A percentile compares a stretch with the other conserved stretches of the same genome.
Conservation (phyloP, 768 basidiomycete genomes). For the Coprinopsis strossmayeri region DNA sequence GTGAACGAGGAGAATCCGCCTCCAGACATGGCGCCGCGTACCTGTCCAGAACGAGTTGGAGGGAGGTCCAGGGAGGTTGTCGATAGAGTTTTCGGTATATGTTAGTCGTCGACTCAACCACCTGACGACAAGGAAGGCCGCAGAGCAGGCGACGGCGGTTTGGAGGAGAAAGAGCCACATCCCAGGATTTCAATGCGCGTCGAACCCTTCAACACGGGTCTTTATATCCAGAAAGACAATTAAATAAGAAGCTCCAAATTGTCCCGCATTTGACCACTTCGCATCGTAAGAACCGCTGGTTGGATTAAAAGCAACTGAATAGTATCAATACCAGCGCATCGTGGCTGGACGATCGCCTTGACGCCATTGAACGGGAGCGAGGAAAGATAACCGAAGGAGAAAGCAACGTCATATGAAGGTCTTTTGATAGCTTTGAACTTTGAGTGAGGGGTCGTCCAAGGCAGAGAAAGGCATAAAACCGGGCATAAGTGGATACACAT, state of each 20-base stretch:
- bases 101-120: background rate
- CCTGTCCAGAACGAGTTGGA: conserved; percentile 8
- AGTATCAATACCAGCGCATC: too few relatives aligned
- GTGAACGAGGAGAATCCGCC: too few relatives aligned
- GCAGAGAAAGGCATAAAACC: background rate
- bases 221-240: background rate
- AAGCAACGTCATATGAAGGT: too few relatives aligned
- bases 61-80: conserved; percentile 11
- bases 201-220: background rate
- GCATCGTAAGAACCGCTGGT: too few relatives aligned
- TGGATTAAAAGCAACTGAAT: too few relatives aligned
- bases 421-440: background rate
- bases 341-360: too few relatives aligned
- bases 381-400: too few relatives aligned
- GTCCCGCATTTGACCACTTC: too few relatives aligned
- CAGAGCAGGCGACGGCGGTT: background rate
- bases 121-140: background rate
- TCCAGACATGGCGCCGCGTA: background rate
- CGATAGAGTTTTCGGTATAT: conserved; percentile 1
- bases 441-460: background rate
- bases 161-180: background rate
- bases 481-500: background rate
- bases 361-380: too few relatives aligned
- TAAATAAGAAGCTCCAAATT: too few relatives aligned
- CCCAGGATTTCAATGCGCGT: background rate